Conservation (phyloP, 495 filamentous ascomycete genomes). For the Lentithecium fluviatile region DNA sequence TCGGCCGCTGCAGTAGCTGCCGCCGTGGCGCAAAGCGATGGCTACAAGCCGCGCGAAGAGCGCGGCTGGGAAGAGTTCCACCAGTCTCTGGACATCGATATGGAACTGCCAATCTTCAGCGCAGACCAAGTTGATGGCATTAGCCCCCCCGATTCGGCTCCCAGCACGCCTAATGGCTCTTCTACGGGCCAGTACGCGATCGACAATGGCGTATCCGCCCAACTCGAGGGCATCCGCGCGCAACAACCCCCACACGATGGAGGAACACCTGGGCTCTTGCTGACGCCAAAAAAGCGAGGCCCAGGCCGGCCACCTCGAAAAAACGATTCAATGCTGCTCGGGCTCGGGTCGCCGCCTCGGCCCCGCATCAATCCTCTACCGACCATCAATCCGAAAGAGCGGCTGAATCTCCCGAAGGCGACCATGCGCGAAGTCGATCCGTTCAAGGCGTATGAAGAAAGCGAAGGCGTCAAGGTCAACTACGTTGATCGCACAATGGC, state of each 20-base stretch:
- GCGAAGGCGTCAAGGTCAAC: conserved; percentile 59
- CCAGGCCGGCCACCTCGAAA: conserved; percentile 60
- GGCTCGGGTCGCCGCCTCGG: conserved; percentile 56
- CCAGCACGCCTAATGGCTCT: conserved; percentile 27
- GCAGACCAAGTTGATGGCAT: conserved; percentile 81
- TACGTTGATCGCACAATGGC: conserved; percentile 91
- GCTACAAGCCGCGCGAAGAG: conserved; percentile 95
- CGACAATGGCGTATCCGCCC: conserved; percentile 31
- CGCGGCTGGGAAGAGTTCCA: conserved; percentile 97
- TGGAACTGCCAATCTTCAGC: conserved; percentile 70
- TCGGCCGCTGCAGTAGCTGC: conserved; percentile 83
- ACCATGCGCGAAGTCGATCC: conserved; percentile 58
- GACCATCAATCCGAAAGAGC: conserved; percentile 65
- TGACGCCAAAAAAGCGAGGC: conserved; percentile 1
- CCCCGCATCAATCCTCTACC: conserved; percentile 62
- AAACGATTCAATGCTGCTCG: conserved; percentile 60
- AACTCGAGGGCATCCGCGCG: conserved; percentile 27
- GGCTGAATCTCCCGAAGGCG: conserved; percentile 64
- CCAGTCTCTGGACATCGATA: conserved; percentile 85
- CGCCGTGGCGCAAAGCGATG: conserved; percentile 83
- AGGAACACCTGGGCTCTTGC: neutral
- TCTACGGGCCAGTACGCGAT: conserved; percentile 17
- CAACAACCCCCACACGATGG: conserved; percentile 23
- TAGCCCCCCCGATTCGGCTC: conserved; percentile 37
- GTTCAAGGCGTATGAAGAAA: conserved; percentile 61